Base-by-base conservation (phyloP, 129 eudicot species). In the Flaveria brownii region DNA sequence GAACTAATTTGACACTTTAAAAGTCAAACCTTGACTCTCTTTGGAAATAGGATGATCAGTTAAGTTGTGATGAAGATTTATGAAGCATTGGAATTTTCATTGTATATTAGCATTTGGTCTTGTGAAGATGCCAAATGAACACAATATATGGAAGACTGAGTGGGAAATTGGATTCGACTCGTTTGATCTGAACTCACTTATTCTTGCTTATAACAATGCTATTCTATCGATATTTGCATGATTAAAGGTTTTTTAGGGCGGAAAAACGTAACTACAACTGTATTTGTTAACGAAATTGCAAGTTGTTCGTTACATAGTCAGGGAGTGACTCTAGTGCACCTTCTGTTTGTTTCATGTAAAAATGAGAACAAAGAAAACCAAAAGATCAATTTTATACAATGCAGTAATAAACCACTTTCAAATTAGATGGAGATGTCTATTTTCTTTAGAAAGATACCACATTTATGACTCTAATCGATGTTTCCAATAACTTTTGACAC, bases 1-100 rank as follows among this genome's bases (percentile, higher is more conserved):
- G 43, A 70, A 47, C 54, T 78, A 33, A 59, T 78, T 43, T 78
- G 69, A 45, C 76, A 43, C 39, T 43, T 3, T 22, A 22, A 50
- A 77, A 42, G 36, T 69, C 50, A 52, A 77, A n/a, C n/a, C 4
- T 43, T 18, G 36, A 25, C 57, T 41, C 67, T 18, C 1, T 33
- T 51, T 33, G 5, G n/a, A 36, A 6, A 7, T 56, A 9, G 9
- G 28, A 30, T 5, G 1, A 12, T 62, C 10, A 26, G 43, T 62
- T 26, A 62, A 60, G 39, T 60, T 60, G 67, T 60, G 9, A 25
- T 11, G 5, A 60, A 60, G 33, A 9, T 28, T 60, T 60, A 23
- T 60, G 67, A 60, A 25, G 67, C 41, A 45, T 68, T 43, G 12
- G 4, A 45, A 20, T 45, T 45, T 68, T 16, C 1, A 25, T 20